Evolutionary conservation across 2,329 filamentous ascomycete genomes (phyloP).

Genomic region (Colletotrichum horii): DNA sequence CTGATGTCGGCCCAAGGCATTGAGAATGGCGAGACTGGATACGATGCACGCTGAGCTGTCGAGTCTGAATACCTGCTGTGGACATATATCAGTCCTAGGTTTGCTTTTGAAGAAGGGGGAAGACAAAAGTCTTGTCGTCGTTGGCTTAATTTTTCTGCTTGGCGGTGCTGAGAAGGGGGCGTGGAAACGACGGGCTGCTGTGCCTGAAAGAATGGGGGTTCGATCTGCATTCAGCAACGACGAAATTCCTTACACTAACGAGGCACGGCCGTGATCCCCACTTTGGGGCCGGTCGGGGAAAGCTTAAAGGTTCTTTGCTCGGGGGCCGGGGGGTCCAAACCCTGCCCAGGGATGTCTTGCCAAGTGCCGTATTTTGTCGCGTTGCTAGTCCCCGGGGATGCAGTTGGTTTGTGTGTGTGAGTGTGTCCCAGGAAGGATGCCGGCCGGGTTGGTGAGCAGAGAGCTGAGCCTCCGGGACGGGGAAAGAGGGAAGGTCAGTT

Average conservation of each 20-base stretch:
- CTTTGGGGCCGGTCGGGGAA: background rate
- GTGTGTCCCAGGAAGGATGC: background rate
- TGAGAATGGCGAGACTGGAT: background rate
- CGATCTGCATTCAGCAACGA: background rate
- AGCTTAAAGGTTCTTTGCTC: background rate
- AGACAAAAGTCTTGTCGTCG: background rate
- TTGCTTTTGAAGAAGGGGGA: background rate
- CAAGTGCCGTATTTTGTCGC: background rate
- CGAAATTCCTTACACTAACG: background rate
- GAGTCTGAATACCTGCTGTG: background rate
- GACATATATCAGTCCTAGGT: background rate
- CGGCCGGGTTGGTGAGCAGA: background rate
- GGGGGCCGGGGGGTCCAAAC: background rate
- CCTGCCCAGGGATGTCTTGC: background rate
- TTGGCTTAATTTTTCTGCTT: background rate
- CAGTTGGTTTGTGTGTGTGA: background rate
- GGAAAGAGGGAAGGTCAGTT: background rate
- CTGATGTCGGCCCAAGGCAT: conserved; percentile 1
- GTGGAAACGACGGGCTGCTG: background rate
- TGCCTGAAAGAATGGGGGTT: background rate
- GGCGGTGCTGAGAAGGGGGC: background rate
- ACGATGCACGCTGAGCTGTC: background rate
- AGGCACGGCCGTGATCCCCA: background rate
- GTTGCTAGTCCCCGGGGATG: background rate
- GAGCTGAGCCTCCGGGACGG: background rate